Evolutionary conservation across 2,329 filamentous ascomycete genomes (phyloP), one percentile per base, ranked within the genome.

Genomic region (Phialemonium atrogriseum): DNA sequence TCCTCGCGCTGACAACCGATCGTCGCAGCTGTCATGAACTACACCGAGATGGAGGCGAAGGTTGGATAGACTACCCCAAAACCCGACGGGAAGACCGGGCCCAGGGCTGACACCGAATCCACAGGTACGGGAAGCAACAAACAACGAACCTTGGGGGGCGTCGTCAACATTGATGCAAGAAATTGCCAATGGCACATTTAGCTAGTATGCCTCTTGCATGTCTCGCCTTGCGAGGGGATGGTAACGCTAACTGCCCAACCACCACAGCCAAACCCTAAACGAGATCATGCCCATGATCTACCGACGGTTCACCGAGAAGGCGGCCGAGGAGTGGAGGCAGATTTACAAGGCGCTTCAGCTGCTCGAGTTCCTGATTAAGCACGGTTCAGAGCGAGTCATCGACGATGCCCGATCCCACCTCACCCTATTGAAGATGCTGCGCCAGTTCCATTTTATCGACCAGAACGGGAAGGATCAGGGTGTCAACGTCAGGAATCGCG

Each of bases 201-300:
- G 89, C 65, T 98, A 96, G 91, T 96, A 68, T 52, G 85, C 64
- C n/a, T 5, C 7, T 3, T n/a, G 10, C 18, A 27, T 20, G 30
- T 23, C 30, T 21, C 9, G 9, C 29, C 22, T 18, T 29, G 7
- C 10, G 15, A 17, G 8, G 11, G 4, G 8, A 9, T 11, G 9
- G 9, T 24, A 7, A 18, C 5, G 12, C 20, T 9, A 7, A 7
- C 26, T 19, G 10, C 30, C 15, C 20, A 16, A 37, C 15, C 10
- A 30, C 30, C 19, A 31, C 53, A 95, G 89, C 57, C 87, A 94
- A 77, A 77, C 88, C 32, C 77, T 98, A 35, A 96, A 96, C 60
- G 91, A 98, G 60, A 96, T 98, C 55, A 98, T 98, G 91, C 91
- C 91, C 44, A 91, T 98, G 86, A 94, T 98, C 54, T 98, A 98